These are phyloP conservation scores for Aspergillus awamori DNA, from an alignment of 2,329 filamentous ascomycete genomes.

Conservation along the genomic window DNA sequence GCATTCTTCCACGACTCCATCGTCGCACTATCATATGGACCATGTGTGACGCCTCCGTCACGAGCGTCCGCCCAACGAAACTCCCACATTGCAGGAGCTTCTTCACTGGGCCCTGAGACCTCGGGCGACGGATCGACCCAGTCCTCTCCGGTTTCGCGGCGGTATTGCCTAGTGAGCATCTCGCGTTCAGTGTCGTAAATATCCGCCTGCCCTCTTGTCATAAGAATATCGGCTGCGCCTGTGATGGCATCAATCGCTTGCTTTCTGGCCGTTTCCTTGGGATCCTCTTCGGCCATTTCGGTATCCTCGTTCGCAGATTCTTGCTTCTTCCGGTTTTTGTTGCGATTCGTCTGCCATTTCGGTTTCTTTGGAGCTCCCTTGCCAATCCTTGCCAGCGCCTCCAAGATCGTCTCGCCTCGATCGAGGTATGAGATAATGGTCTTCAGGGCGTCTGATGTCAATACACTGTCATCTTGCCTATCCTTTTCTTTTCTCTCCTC, in stretches of 20 bases:
- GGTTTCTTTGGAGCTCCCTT: conserved; percentile 63
- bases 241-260: conserved; percentile 80
- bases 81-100: conserved; percentile 69
- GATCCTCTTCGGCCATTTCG: conserved; percentile 73
- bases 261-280: conserved; percentile 69
- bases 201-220: conserved; percentile 81
- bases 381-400: conserved; percentile 81
- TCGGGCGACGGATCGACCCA: conserved; percentile 64
- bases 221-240: conserved; percentile 82
- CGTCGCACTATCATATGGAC: conserved; percentile 79
- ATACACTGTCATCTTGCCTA: conserved; percentile 71
- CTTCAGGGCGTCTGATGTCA: conserved; percentile 73
- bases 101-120: conserved; percentile 33
- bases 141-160: conserved; percentile 80
- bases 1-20: conserved; percentile 92
- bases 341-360: conserved; percentile 65
- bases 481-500: conserved; percentile 72
- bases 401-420: conserved; percentile 80
- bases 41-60: conserved; percentile 76
- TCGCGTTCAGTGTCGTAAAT: conserved; percentile 91
- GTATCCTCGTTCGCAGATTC: conserved; percentile 54
- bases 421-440: conserved; percentile 74
- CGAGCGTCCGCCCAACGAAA: conserved; percentile 89
- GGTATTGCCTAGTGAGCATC: conserved; percentile 77
- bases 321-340: conserved; percentile 52